Conservation (phyloP, 1,284 basidiomycete genomes). For the Porogramme epimiltina region DNA sequence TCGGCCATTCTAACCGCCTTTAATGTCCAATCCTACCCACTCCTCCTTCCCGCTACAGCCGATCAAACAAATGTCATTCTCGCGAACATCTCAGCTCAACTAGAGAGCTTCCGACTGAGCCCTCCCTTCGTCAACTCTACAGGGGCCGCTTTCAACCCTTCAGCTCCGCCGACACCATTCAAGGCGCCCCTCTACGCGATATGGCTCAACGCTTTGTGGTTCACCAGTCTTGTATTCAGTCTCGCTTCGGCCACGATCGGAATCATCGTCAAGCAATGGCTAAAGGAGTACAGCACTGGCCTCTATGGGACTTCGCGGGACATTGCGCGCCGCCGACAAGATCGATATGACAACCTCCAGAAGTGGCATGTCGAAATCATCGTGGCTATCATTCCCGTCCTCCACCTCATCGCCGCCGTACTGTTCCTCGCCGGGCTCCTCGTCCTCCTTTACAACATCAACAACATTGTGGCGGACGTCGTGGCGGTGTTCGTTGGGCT, state of each 20-base stretch:
- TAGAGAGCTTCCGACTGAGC: neutral
- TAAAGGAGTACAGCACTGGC: neutral
- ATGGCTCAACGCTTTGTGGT: neutral
- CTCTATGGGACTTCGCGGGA: neutral
- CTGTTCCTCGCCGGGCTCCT: slow-evolving; percentile 2
- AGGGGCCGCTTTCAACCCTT: neutral
- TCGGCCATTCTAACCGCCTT: slow-evolving; percentile 16
- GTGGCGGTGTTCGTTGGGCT: neutral
- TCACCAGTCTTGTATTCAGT: neutral
- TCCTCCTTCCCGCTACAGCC: slow-evolving; percentile 9
- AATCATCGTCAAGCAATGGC: neutral
- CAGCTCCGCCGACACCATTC: neutral
- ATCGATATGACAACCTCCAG: neutral
- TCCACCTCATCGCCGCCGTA: neutral
- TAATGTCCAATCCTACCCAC: slow-evolving; percentile 15
- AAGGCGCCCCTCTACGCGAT: neutral
- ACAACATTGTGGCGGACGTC: neutral
- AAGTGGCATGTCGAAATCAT: neutral
- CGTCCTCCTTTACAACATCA: neutral
- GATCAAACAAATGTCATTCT: slow-evolving; percentile 6
- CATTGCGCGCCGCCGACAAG: neutral
- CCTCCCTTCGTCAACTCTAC: neutral
- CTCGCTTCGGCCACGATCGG: neutral
- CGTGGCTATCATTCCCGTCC: neutral
- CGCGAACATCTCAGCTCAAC: slow-evolving; percentile 10